These are phyloP conservation scores for Hypoxylon rickii DNA, from an alignment of 495 filamentous ascomycete species.

Conservation along the genomic window DNA sequence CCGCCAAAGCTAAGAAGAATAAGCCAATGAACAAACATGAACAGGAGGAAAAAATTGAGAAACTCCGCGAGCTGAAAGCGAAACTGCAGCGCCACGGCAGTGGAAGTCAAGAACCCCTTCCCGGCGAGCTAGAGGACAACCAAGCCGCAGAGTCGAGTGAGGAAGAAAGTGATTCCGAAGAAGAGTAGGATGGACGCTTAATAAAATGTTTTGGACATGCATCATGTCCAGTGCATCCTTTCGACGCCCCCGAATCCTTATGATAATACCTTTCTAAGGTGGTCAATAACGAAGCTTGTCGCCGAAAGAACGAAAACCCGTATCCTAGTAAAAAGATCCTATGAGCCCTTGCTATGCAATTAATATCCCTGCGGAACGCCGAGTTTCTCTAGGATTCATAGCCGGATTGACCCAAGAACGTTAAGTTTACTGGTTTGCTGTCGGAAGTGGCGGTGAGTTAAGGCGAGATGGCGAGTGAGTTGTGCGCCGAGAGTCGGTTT, in stretches of 20 bases:
- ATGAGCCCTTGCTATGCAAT: slow-evolving; percentile 11
- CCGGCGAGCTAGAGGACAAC: slow-evolving; percentile 38
- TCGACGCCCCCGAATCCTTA: no score
- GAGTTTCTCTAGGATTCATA: slow-evolving; percentile 1
- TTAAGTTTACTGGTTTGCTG: not conserved
- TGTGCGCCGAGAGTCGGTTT: not conserved
- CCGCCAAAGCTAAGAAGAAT: slow-evolving; percentile 87
- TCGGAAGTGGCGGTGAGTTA: not conserved
- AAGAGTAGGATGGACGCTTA: slow-evolving; percentile 22
- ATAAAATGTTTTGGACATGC: not conserved
- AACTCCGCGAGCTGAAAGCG: slow-evolving; percentile 66
- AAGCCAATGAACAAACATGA: slow-evolving; percentile 97
- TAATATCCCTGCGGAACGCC: slow-evolving; percentile 14
- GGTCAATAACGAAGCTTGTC: not conserved
- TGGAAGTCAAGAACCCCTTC: slow-evolving; percentile 54
- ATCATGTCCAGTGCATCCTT: not conserved
- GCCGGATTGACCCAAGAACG: not conserved
- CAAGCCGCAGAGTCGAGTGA: slow-evolving; percentile 34
- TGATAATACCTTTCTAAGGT: no score
- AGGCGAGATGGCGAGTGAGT: not conserved
- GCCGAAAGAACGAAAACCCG: not conserved
- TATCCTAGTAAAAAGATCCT: not conserved
- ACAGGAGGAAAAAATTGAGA: slow-evolving; percentile 85
- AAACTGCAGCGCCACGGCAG: slow-evolving; percentile 51
- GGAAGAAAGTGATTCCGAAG: slow-evolving; percentile 41